A percentile compares a stretch with the other conserved stretches of the same genome.
Evolutionary conservation across 495 filamentous ascomycete species (phyloP).

Genomic region (Aspergillus diversus): DNA sequence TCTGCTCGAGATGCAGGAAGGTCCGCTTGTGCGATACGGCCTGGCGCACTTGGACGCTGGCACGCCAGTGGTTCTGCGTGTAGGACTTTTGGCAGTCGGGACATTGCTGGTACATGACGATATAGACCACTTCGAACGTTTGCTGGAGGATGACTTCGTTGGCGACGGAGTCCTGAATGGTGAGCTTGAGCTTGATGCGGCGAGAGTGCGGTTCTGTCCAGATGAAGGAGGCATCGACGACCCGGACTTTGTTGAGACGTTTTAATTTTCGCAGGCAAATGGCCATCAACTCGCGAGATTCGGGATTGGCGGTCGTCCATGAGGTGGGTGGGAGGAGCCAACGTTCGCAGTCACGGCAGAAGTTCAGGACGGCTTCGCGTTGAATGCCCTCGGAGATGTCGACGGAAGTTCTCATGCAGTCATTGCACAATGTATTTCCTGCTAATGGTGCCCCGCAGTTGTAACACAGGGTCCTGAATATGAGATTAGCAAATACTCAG

Average conservation of each 20-base stretch:
- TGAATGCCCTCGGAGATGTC: constrained; percentile 85
- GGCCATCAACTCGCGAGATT: constrained; percentile 88
- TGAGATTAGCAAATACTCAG: no score
- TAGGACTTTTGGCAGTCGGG: constrained; percentile 70
- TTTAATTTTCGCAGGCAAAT: constrained; percentile 82
- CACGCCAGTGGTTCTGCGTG: constrained; percentile 88
- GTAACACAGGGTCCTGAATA: constrained; percentile 80
- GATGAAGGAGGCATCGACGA: constrained; percentile 93
- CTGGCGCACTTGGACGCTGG: constrained; percentile 89
- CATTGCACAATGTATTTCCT: constrained; percentile 86
- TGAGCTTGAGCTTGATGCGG: constrained; percentile 88
- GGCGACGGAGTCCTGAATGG: constrained; percentile 78
- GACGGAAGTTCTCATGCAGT: constrained; percentile 89
- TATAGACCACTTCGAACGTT: constrained; percentile 89
- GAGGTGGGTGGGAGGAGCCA: constrained; percentile 85
- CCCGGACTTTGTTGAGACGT: constrained; percentile 81
- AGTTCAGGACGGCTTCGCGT: constrained; percentile 80
- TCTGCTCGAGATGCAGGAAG: constrained; percentile 93
- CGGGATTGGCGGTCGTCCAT: constrained; percentile 80
- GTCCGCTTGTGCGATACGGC: constrained; percentile 97
- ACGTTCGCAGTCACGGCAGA: constrained; percentile 89
- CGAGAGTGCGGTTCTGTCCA: constrained; percentile 98
- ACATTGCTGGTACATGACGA: constrained; percentile 88
- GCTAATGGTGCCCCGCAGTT: constrained; percentile 94
- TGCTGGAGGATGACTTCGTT: constrained; percentile 84